These are phyloP conservation scores for Quercus tomentella DNA, from an alignment of 331 rosid genomes.

Conservation along the genomic window DNA sequence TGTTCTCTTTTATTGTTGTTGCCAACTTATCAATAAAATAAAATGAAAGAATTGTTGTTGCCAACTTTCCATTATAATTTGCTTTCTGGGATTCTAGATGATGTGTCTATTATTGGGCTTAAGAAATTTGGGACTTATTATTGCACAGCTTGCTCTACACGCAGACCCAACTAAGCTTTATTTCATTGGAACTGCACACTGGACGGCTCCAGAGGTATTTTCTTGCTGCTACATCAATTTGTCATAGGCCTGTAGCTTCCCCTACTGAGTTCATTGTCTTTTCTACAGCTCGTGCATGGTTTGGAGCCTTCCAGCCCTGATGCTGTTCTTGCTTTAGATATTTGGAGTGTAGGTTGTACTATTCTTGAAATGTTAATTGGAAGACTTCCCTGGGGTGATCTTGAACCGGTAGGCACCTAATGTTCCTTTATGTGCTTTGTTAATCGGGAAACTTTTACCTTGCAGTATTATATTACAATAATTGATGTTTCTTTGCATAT, in stretches of 20 bases:
- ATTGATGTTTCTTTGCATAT: background rate
- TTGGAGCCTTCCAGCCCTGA: too few relatives aligned
- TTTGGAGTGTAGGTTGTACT: too few relatives aligned
- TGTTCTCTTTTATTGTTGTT: background rate
- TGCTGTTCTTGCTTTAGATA: too few relatives aligned
- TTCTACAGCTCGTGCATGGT: too few relatives aligned
- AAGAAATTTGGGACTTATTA: slow-evolving; percentile 25
- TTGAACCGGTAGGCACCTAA: too few relatives aligned
- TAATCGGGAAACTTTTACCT: background rate
- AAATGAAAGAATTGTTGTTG: too few relatives aligned
- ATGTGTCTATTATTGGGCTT: background rate
- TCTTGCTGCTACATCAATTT: slow-evolving; percentile 10
- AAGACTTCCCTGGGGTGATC: slow-evolving; percentile 74
- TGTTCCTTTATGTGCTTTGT: background rate
- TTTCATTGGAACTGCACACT: slow-evolving; percentile 85
- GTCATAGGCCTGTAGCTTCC: background rate
- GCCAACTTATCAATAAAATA: too few relatives aligned
- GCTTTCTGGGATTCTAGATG: background rate
- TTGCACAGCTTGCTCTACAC: slow-evolving; percentile 72
- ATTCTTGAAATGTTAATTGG: slow-evolving; percentile 8
- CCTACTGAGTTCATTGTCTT: too few relatives aligned
- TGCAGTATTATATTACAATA: background rate
- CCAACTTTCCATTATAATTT: background rate
- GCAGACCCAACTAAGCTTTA: slow-evolving; percentile 48
- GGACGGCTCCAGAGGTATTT: slow-evolving; percentile 99